A percentile compares a stretch with the other conserved stretches of the same genome.
Conservation (phyloP, 257 asterid species). For the Scutellaria barbata region DNA sequence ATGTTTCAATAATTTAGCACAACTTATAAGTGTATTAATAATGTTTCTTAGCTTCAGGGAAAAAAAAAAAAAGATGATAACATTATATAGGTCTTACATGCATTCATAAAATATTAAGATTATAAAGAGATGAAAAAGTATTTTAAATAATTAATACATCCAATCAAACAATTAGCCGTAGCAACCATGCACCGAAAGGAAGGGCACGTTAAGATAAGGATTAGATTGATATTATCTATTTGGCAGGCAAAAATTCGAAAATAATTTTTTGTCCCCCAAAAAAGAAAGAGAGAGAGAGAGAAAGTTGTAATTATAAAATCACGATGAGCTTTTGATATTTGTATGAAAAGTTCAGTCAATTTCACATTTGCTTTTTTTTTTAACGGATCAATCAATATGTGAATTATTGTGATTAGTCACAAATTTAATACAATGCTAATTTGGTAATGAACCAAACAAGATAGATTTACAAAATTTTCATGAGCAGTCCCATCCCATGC, state of each 20-base stretch:
- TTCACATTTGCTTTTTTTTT: slow-evolving; percentile 21
- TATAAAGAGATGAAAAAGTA: not conserved
- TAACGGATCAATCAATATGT: not conserved
- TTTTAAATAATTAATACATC: not conserved
- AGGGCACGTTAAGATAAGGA: slow-evolving; percentile 13
- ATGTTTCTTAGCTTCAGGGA: too few relatives aligned
- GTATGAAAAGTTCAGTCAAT: not conserved
- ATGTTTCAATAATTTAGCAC: too few relatives aligned
- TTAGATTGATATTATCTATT: slow-evolving; percentile 16
- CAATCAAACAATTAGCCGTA: not conserved
- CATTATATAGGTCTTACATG: too few relatives aligned
- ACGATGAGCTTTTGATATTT: slow-evolving; percentile 7
- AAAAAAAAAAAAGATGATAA: too few relatives aligned
- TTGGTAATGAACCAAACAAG: too few relatives aligned
- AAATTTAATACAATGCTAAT: too few relatives aligned
- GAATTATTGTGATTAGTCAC: too few relatives aligned
- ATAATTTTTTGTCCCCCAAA: slow-evolving; percentile 1
- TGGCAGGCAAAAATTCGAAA: not conserved
- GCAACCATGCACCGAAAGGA: slow-evolving; percentile 31
- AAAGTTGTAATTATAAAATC: not conserved
- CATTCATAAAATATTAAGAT: too few relatives aligned
- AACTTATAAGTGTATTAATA: too few relatives aligned
- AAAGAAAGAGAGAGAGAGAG: not conserved
- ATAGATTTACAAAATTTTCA: too few relatives aligned
- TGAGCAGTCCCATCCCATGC: too few relatives aligned